These are phyloP conservation scores for Coemansia sp. DNA, from an alignment of 192 early-diverging fungal genomes.

Conservation along the genomic window DNA sequence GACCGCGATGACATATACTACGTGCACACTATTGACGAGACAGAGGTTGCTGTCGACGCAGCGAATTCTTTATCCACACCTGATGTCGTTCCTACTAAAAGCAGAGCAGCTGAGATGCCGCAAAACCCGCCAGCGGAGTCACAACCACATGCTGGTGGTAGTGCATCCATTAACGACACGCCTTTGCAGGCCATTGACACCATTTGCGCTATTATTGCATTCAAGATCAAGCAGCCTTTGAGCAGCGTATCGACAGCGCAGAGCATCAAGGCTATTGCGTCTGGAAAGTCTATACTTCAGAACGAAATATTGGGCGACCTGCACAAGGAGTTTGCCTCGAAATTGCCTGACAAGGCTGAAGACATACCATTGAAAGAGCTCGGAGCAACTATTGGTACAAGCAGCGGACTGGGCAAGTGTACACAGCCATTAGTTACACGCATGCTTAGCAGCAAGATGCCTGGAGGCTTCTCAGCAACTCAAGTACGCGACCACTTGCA, in stretches of 20 bases:
- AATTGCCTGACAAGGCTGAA: constrained; percentile 87
- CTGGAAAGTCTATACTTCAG: constrained; percentile 94
- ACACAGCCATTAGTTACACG: constrained; percentile 70
- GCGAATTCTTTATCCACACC: neutral
- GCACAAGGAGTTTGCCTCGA: constrained; percentile 85
- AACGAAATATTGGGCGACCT: constrained; percentile 96
- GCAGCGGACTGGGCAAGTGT: constrained; percentile 80
- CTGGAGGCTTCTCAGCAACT: constrained; percentile 83
- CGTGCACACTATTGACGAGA: neutral
- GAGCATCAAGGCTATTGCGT: constrained; percentile 77
- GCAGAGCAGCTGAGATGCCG: neutral
- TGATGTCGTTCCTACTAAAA: neutral
- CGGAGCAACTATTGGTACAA: constrained; percentile 61
- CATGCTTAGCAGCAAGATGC: constrained; percentile 87
- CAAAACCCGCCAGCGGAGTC: neutral
- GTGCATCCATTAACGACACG: constrained; percentile 57
- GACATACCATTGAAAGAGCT: constrained; percentile 80
- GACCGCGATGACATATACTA: constrained; percentile 27
- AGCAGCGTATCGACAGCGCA: constrained; percentile 70
- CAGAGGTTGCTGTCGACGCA: neutral
- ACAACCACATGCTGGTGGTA: neutral
- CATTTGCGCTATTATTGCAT: constrained; percentile 74
- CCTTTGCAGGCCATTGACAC: constrained; percentile 76
- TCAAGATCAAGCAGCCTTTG: constrained; percentile 86
- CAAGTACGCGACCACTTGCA: constrained; percentile 69